A percentile compares a stretch with the other conserved stretches of the same genome.
Conservation (phyloP, 257 asterid genomes). For the Nicotiana attenuata region DNA sequence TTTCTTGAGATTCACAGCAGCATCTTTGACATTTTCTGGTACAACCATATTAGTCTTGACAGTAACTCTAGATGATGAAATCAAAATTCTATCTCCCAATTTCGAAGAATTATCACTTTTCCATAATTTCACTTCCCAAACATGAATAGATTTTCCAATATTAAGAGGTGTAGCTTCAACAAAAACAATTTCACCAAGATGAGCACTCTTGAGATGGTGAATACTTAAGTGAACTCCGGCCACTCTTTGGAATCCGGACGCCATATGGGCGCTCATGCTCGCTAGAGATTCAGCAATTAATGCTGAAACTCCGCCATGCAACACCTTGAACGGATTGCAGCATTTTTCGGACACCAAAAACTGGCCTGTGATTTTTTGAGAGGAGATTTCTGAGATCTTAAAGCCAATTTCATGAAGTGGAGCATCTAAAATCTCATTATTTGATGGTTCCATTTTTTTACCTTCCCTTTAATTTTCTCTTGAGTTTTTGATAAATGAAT, state of each 20-base stretch:
- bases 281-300: conserved; percentile 33
- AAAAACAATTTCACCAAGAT: conserved; percentile 54
- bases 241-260: conserved; percentile 25
- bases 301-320: conserved; percentile 45
- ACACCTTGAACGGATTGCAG: conserved; percentile 52
- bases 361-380: conserved; percentile 51
- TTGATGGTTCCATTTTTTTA: conserved; percentile 8
- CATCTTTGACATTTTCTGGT: conserved; percentile 44
- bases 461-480: background rate
- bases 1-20: conserved; percentile 41
- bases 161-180: conserved; percentile 69
- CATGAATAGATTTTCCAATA: conserved; percentile 69
- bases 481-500: background rate
- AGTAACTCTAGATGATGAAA: conserved; percentile 72
- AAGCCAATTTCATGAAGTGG: conserved; percentile 56
- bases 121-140: conserved; percentile 71
- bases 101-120: conserved; percentile 24
- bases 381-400: conserved; percentile 47
- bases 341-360: conserved; percentile 46
- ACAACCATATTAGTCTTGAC: conserved; percentile 58
- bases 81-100: conserved; percentile 26
- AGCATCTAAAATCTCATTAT: conserved; percentile 46
- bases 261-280: conserved; percentile 37
- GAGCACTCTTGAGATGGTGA: conserved; percentile 55
- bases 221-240: conserved; percentile 41